Percentiles rank a stretch among this genome's conserved stretches.
Conservation (phyloP, 345 rosid genomes). For the Syzygium oleosum region DNA sequence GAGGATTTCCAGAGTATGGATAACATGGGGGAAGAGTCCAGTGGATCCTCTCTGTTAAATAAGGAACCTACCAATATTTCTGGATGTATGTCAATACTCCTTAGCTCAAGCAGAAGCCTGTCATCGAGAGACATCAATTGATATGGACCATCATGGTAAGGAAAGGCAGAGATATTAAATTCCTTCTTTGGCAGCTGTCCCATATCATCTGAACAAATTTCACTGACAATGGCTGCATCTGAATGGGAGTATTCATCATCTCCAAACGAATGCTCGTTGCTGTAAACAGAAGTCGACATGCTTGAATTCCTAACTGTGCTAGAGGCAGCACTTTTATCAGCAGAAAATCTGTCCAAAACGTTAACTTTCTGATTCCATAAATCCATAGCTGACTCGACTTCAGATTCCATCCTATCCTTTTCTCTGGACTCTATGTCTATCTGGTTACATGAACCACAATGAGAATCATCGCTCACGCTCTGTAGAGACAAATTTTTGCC, state of each 20-base stretch:
- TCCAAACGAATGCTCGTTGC: conserved; percentile 68
- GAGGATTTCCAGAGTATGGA: background rate
- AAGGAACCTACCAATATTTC: conserved; percentile 60
- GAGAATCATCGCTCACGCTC: conserved; percentile 92
- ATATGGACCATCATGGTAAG: conserved; percentile 57
- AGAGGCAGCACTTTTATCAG: conserved; percentile 59
- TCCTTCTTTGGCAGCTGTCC: conserved; percentile 50
- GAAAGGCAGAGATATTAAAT: conserved; percentile 24
- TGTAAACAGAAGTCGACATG: conserved; percentile 55
- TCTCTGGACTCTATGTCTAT: conserved; percentile 76
- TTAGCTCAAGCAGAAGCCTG: conserved; percentile 72
- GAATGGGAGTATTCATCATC: conserved; percentile 66
- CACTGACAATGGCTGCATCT: conserved; percentile 46
- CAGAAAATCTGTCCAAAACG: conserved; percentile 57
- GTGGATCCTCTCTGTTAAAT: background rate
- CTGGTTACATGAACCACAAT: conserved; percentile 88
- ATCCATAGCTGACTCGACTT: conserved; percentile 73
- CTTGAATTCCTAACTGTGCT: conserved; percentile 52
- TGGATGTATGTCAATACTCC: conserved; percentile 76
- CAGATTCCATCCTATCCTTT: conserved; percentile 89
- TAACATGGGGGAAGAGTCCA: background rate
- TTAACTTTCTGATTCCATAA: conserved; percentile 56
- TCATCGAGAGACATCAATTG: conserved; percentile 69
- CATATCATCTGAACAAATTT: conserved; percentile 53
- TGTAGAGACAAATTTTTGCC: conserved; percentile 73